A percentile compares a stretch with the other conserved stretches of the same genome.
Conservation (phyloP, 176 grass and related monocot genomes). For the Carex scoparia region DNA sequence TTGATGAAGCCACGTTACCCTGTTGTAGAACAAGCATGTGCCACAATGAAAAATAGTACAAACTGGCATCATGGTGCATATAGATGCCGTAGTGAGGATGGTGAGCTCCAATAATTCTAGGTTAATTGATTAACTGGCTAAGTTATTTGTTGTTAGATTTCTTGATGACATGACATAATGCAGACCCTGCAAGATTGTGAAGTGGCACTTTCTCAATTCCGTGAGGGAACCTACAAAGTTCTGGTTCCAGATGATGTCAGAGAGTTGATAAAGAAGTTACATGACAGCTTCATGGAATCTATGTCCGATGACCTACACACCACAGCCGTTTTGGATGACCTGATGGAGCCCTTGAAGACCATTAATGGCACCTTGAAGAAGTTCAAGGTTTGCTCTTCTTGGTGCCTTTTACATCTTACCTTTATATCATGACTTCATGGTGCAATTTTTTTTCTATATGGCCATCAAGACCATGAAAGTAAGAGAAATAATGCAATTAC, state of each 20-base stretch:
- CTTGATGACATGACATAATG: not conserved
- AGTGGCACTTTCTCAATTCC: constrained; percentile 35
- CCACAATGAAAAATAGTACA: not conserved
- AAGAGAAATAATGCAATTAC: not conserved
- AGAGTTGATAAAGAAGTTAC: constrained; percentile 50
- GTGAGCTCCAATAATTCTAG: not conserved
- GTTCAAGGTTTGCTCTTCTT: constrained; percentile 49
- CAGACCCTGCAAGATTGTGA: constrained; percentile 70
- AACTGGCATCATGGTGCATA: not conserved
- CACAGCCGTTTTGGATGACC: constrained; percentile 79
- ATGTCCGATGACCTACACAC: constrained; percentile 86
- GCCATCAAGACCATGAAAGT: not conserved
- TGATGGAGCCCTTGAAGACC: constrained; percentile 68
- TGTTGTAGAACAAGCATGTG: not conserved
- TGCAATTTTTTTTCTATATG: not conserved
- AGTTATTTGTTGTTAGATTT: not conserved
- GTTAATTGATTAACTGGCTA: not conserved
- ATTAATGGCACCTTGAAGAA: constrained; percentile 85
- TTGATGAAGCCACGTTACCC: not conserved
- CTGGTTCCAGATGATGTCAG: constrained; percentile 46
- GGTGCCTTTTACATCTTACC: not conserved
- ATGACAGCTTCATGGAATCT: constrained; percentile 44
- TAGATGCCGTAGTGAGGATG: not conserved
- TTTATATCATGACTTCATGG: not conserved
- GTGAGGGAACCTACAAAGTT: constrained; percentile 35